These are phyloP conservation scores for Exophiala bonariae DNA, from an alignment of 2,329 filamentous ascomycete species.

Conservation along the genomic window DNA sequence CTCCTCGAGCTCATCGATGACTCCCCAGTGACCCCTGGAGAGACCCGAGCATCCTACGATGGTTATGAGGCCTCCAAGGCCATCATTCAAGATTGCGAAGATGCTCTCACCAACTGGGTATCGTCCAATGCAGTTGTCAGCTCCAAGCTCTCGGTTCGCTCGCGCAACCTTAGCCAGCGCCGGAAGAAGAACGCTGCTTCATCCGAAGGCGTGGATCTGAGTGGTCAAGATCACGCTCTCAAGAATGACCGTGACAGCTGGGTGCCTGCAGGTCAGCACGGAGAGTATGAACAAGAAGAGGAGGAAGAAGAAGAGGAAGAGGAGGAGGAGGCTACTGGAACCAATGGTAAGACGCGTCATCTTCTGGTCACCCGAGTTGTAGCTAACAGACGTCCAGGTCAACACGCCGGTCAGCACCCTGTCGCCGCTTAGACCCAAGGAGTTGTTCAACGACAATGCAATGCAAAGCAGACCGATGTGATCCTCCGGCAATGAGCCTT, in stretches of 20 bases:
- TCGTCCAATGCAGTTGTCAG: constrained; percentile 83
- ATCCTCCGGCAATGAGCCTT: background rate
- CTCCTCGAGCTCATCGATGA: constrained; percentile 96
- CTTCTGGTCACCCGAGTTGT: no score
- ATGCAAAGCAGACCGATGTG: background rate
- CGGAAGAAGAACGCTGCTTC: constrained; percentile 70
- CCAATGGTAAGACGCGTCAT: constrained; percentile 31
- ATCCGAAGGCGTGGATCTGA: constrained; percentile 69
- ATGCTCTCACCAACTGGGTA: constrained; percentile 96
- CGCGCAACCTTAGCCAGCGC: constrained; percentile 83
- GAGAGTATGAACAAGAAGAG: constrained; percentile 45
- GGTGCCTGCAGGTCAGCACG: constrained; percentile 69
- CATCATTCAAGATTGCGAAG: constrained; percentile 99
- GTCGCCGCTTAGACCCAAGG: constrained; percentile 7
- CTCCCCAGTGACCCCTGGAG: constrained; percentile 92
- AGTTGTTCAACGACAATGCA: background rate
- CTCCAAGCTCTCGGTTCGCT: constrained; percentile 81
- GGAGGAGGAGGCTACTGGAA: constrained; percentile 22
- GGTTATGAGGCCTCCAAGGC: constrained; percentile 97
- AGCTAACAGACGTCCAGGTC: constrained; percentile 8
- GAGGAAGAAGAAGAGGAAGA: constrained; percentile 41
- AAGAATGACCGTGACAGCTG: constrained; percentile 77
- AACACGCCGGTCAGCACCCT: constrained; percentile 13
- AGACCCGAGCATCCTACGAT: constrained; percentile 93
- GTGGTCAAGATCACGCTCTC: constrained; percentile 75